phyloP scores from a whole-genome alignment of 257 asterid species.

The Datura wrightii region DNA sequence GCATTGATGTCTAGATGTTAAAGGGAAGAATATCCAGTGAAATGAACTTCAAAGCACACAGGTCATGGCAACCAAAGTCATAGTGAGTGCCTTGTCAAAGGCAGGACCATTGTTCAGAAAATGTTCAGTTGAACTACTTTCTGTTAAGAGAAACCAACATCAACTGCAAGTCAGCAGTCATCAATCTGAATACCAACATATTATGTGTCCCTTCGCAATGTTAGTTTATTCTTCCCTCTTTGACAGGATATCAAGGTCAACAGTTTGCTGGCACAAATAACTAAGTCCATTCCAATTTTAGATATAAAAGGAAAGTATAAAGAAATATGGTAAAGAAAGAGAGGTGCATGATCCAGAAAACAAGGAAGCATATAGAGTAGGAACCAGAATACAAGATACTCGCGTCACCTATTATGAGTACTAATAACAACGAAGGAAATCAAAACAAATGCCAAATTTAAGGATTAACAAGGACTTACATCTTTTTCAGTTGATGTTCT shows the following conservation, averaged over 20 bases:
- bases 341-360: background rate
- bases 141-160: constrained; percentile 5
- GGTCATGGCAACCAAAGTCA: background rate
- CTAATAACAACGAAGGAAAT: background rate
- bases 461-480: constrained; percentile 54
- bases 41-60: constrained; percentile 16
- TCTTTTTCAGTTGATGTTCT: constrained; percentile 84
- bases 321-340: background rate
- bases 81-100: background rate
- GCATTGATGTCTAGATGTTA: background rate
- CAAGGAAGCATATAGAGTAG: constrained; percentile 6
- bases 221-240: constrained; percentile 14
- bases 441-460: background rate
- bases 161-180: background rate
- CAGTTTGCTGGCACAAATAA: background rate
- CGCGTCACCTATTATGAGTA: background rate
- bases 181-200: background rate
- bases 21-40: background rate
- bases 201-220: background rate
- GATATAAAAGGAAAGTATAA: background rate
- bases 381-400: background rate
- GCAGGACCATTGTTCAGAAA: background rate
- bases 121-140: constrained; percentile 15
- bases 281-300: background rate
- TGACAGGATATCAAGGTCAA: constrained; percentile 6